These are phyloP conservation scores for Taiozyma onychis DNA, from an alignment of 1,139 yeast species.

Conservation along the genomic window DNA sequence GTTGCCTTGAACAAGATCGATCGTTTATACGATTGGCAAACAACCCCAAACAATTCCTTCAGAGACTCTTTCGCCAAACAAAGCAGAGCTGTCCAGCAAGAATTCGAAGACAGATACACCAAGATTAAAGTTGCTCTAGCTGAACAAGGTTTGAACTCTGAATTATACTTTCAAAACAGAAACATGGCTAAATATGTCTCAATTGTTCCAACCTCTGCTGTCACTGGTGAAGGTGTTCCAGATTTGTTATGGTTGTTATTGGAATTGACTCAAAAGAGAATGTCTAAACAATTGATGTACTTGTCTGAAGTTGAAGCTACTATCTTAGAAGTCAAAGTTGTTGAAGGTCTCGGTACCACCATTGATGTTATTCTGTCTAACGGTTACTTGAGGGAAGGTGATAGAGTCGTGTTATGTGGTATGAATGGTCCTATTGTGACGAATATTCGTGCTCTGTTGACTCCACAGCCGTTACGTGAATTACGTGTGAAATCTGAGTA, in stretches of 20 bases:
- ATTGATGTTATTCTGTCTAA: conserved; percentile 95
- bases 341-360: conserved; percentile 98
- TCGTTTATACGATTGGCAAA: conserved; percentile 93
- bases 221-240: conserved; percentile 99
- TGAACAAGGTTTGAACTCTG: conserved; percentile 98
- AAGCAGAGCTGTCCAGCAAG: conserved; percentile 78
- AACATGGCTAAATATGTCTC: conserved; percentile 91
- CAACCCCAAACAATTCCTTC: conserved; percentile 87
- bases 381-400: conserved; percentile 93
- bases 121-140: conserved; percentile 88
- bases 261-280: conserved; percentile 95
- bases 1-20: conserved; percentile 97
- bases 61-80: conserved; percentile 88
- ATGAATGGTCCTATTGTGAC: conserved; percentile 99
- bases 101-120: conserved; percentile 82
- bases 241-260: conserved; percentile 94
- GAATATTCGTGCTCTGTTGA: conserved; percentile 87
- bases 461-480: conserved; percentile 97
- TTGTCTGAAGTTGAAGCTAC: conserved; percentile 93
- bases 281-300: conserved; percentile 98
- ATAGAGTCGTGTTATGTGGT: conserved; percentile 92
- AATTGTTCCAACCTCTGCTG: conserved; percentile 97
- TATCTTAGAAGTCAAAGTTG: conserved; percentile 94
- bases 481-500: conserved; percentile 92
- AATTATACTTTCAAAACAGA: conserved; percentile 90